Percentiles rank a stretch among this genome's conserved stretches.
Conservation (phyloP, 1,284 basidiomycete genomes). For the Tylopilus sp. region DNA sequence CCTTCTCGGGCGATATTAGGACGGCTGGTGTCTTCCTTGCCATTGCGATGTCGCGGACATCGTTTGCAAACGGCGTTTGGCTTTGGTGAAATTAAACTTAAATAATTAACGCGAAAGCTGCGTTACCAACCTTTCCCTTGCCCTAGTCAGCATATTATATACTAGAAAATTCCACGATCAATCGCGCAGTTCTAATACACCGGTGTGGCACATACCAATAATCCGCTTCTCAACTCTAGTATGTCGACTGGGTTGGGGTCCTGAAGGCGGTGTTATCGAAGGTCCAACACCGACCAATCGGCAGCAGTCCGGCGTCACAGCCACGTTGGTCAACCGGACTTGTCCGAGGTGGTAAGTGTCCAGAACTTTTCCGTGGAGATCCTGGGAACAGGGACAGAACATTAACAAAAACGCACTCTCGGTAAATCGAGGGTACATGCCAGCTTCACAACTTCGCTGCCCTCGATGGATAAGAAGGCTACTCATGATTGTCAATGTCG, state of each 20-base stretch:
- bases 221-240: conserved; percentile 69
- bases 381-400: conserved; percentile 34
- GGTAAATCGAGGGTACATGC: conserved; percentile 29
- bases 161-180: conserved; percentile 39
- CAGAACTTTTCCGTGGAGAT: conserved; percentile 55
- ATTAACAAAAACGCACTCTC: conserved; percentile 14
- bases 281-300: conserved; percentile 72
- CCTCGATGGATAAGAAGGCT: conserved; percentile 60
- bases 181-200: neutral
- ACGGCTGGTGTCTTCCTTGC: conserved; percentile 59
- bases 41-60: conserved; percentile 70
- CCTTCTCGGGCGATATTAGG: conserved; percentile 59
- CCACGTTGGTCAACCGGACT: conserved; percentile 69
- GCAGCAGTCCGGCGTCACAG: conserved; percentile 62
- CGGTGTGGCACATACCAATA: conserved; percentile 47
- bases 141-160: conserved; percentile 63
- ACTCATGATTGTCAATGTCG: conserved; percentile 14
- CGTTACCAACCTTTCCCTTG: conserved; percentile 59
- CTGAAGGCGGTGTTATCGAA: conserved; percentile 54
- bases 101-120: neutral
- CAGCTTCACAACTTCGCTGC: conserved; percentile 47
- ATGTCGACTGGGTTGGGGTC: conserved; percentile 70
- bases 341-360: conserved; percentile 61
- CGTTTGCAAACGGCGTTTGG: conserved; percentile 74
- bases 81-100: conserved; percentile 36